These are phyloP conservation scores for Hydrangea macrophylla DNA, from an alignment of 148 eudicot species.

Conservation along the genomic window DNA sequence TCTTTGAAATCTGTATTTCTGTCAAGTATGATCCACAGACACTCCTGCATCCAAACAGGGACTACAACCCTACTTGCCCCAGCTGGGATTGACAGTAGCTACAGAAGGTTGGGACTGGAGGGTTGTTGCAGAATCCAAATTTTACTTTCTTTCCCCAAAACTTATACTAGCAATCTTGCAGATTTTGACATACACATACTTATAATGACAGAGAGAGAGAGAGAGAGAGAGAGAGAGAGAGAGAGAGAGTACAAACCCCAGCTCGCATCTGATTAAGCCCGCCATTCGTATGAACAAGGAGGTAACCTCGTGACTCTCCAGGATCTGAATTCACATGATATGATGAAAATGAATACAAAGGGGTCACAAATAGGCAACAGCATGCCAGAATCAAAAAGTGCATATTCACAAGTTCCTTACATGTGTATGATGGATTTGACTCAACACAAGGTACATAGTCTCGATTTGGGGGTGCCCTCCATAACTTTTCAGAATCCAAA, in stretches of 20 bases:
- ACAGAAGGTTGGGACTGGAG: no score
- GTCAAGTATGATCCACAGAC: no score
- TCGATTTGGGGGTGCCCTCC: slow-evolving; percentile 81
- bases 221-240: no score
- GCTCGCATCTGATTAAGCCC: slow-evolving; percentile 99
- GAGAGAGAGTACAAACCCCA: slow-evolving; percentile 61
- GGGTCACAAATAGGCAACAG: slow-evolving; percentile 3
- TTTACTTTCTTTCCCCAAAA: no score
- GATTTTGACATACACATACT: no score
- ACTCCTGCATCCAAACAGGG: no score
- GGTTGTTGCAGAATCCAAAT: no score
- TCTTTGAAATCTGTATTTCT: no score
- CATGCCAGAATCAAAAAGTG: slow-evolving; percentile 6
- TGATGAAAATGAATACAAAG: slow-evolving; percentile 8
- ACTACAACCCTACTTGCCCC: no score
- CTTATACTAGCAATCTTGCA: no score
- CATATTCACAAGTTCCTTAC: slow-evolving; percentile 30
- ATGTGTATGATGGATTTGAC: slow-evolving; percentile 49
- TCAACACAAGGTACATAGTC: slow-evolving; percentile 72
- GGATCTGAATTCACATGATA: slow-evolving; percentile 44
- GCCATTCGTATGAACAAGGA: slow-evolving; percentile 93
- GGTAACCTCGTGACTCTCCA: slow-evolving; percentile 60
- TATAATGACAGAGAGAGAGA: no score
- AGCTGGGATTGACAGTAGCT: no score
- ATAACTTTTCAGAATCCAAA: slow-evolving; percentile 50